phyloP scores from a whole-genome alignment of 2,329 filamentous ascomycete genomes.

The Cladophialophora carrionii region DNA sequence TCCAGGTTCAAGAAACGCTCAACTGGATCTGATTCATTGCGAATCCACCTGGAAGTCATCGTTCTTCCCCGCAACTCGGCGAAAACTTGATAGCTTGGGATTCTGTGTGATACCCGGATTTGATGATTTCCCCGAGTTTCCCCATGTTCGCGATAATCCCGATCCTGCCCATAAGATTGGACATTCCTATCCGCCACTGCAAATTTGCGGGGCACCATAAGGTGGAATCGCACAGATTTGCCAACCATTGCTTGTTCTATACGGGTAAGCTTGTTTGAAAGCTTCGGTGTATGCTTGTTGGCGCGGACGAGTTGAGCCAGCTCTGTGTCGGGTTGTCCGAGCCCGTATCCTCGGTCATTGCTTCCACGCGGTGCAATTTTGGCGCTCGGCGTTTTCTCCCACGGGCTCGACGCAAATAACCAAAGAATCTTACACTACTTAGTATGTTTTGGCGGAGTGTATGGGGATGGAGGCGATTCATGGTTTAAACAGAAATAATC shows the following conservation, averaged over 20 bases:
- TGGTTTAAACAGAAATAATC: slow-evolving; percentile 4
- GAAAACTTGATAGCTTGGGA: slow-evolving; percentile 8
- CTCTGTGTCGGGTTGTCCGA: not conserved
- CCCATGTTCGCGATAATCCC: not conserved
- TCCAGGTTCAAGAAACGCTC: slow-evolving; percentile 5
- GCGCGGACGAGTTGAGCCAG: not conserved
- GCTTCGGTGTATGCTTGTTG: not conserved
- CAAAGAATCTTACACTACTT: not conserved
- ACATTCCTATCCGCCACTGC: too few relatives aligned
- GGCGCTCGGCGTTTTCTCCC: slow-evolving; percentile 12
- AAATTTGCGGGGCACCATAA: not conserved
- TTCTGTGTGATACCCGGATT: not conserved
- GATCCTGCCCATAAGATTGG: too few relatives aligned
- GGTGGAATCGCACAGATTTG: slow-evolving; percentile 4
- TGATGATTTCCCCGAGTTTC: not conserved
- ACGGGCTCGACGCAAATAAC: not conserved
- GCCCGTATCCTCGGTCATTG: slow-evolving; percentile 8
- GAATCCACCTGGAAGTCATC: not conserved
- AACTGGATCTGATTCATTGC: not conserved
- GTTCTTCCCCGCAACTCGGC: slow-evolving; percentile 7
- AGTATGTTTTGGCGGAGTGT: slow-evolving; percentile 7
- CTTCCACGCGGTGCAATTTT: slow-evolving; percentile 3
- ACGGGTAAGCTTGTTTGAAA: not conserved
- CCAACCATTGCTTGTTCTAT: slow-evolving; percentile 2
- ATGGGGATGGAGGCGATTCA: slow-evolving; percentile 4